Base-by-base conservation (phyloP, 1,284 basidiomycete species). In the Tilletiopsis washingtonensis region DNA sequence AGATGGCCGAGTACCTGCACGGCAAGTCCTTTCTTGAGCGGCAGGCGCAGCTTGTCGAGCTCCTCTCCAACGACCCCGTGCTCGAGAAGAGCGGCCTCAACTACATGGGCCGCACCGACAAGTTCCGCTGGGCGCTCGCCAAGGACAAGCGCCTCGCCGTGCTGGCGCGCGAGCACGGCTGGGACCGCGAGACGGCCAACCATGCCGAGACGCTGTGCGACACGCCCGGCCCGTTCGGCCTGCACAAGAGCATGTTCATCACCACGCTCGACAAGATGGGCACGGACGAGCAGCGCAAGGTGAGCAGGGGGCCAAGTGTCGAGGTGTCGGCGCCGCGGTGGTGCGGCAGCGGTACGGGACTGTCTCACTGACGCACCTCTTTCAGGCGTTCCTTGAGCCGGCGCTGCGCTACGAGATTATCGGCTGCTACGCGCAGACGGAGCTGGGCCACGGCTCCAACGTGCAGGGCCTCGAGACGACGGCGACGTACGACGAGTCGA, bases 41-140 rank as follows among this genome's bases (percentile, higher is more conserved):
- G 24, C 79, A 79, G 42, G 59, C 77, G 21, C 74, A 74, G 29
- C 72, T 87, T 6, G 75, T 80, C 12, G 54, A 69, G 2, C 56
- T 84, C 14, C 71, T 87, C 46, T 74, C 77, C 25, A 69, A 74
- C 2, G 84, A 87, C 53, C 78, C 80, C 21, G 71, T 77, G 3
- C 86, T 88, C 56, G 80, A 84, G 72, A 86, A 85, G 69, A 75
- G 78, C 0, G 70, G 76, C 47, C 78, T 80, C 81, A 82, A 64
- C 56, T 75, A 73, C 63, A 54, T 70, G 43, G 59, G 63, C 21
- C 65, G 74, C 26, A 59, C 57, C 1, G 74, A 71, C 42, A 73
- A 70, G 60, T 75, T 68, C 58, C 57, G 61, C 4, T 45, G 53
- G 32, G 73, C 70, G 27, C 57, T 75, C 49, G 46, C 53, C 45